phyloP scores from a whole-genome alignment of 1,284 basidiomycete genomes.

The Cryptococcus neoformans region DNA sequence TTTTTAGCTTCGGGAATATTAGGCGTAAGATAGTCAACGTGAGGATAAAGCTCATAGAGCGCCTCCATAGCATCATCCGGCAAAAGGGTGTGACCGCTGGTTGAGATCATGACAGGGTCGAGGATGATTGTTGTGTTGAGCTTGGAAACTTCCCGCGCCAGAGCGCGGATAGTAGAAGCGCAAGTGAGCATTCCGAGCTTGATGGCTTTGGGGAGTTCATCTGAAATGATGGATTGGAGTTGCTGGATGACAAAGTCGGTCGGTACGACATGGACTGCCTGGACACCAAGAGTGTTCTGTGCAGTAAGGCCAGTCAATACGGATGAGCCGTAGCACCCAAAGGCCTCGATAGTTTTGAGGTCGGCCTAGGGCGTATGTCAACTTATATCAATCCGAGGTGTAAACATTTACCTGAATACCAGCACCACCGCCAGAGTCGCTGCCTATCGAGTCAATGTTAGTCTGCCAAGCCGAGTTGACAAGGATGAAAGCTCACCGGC shows the following conservation, averaged over 20 bases:
- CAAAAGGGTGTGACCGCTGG: constrained; percentile 80
- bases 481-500: no score
- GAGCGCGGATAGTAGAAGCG: constrained; percentile 44
- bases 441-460: constrained; percentile 24
- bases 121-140: constrained; percentile 60
- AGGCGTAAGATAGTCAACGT: constrained; percentile 75
- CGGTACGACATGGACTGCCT: constrained; percentile 63
- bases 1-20: constrained; percentile 81
- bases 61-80: constrained; percentile 61
- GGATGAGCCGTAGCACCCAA: constrained; percentile 79
- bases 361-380: constrained; percentile 57
- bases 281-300: constrained; percentile 86
- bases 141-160: constrained; percentile 39
- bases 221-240: constrained; percentile 70
- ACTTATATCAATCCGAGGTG: neutral
- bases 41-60: constrained; percentile 68
- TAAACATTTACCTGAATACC: constrained; percentile 69
- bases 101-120: constrained; percentile 92
- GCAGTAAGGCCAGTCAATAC: constrained; percentile 86
- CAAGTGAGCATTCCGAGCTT: constrained; percentile 87
- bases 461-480: constrained; percentile 1
- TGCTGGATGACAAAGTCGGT: neutral
- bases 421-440: constrained; percentile 80
- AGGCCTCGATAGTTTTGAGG: constrained; percentile 77
- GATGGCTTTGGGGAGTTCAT: constrained; percentile 70